These are phyloP conservation scores for Aurantiochytrium sp. DNA, from an alignment of 108 stramenopile species.

Conservation along the genomic window DNA sequence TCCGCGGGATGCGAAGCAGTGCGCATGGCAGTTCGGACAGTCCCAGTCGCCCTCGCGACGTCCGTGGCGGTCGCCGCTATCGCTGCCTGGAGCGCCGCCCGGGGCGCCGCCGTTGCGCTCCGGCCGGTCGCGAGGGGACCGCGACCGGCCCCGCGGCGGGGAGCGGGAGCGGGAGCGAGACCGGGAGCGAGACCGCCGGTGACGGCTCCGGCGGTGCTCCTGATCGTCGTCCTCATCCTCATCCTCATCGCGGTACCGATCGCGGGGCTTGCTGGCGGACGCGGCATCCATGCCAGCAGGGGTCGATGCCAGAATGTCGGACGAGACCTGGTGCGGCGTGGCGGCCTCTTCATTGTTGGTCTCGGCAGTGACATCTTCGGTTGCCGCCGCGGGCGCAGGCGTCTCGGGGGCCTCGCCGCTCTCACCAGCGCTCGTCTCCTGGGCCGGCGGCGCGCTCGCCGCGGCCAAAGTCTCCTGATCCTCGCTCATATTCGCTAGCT, in stretches of 20 bases:
- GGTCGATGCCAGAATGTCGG: too few species aligned
- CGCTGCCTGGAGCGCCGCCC: background rate
- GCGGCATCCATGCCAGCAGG: background rate
- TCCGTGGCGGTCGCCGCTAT: background rate
- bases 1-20: background rate
- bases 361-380: too few species aligned
- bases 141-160: background rate
- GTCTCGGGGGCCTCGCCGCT: background rate
- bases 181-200: background rate
- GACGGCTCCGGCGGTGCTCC: background rate
- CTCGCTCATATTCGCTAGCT: background rate
- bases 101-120: background rate
- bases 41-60: slow-evolving; percentile 6
- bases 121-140: background rate
- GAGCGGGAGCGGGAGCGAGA: background rate
- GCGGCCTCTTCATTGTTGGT: too few species aligned
- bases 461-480: background rate
- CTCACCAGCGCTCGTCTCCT: background rate
- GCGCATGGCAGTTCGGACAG: background rate
- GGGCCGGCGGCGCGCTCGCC: background rate
- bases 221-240: background rate
- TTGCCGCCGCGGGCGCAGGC: too few species aligned
- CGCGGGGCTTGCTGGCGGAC: background rate
- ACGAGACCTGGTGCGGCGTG: too few species aligned
- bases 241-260: background rate